These are phyloP conservation scores for Liquidambar formosana DNA, from an alignment of 164 flowering plant genomes.

Conservation along the genomic window DNA sequence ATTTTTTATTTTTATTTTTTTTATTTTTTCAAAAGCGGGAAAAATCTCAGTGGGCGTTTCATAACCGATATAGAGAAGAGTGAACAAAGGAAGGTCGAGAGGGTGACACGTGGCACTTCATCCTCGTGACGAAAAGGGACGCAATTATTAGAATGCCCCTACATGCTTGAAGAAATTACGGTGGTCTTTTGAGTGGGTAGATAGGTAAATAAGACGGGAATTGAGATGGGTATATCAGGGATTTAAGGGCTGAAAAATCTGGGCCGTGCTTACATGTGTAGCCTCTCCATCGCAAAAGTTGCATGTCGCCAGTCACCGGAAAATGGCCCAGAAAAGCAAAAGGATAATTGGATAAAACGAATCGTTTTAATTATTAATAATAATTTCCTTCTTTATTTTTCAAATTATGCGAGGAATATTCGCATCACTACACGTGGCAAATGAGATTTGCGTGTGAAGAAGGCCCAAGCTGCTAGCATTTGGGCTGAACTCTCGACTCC, in stretches of 20 bases:
- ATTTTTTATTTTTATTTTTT: constrained; percentile 3
- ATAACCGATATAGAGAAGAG: background rate
- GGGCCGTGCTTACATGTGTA: background rate
- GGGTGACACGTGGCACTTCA: constrained; percentile 44
- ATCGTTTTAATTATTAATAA: background rate
- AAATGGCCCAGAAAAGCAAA: background rate
- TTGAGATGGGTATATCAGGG: background rate
- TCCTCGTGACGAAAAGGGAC: constrained; percentile 19
- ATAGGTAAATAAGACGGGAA: background rate
- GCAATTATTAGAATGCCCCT: constrained; percentile 11
- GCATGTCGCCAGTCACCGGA: too few relatives aligned
- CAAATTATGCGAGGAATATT: background rate
- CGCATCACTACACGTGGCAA: background rate
- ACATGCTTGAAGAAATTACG: background rate
- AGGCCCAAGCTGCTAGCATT: too few relatives aligned
- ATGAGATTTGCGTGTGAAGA: background rate
- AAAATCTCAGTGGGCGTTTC: constrained; percentile 17
- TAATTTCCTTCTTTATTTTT: background rate
- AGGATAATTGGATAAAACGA: background rate
- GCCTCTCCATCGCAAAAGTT: background rate
- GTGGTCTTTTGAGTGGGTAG: background rate
- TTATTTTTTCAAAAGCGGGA: constrained; percentile 25
- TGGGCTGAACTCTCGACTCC: too few relatives aligned
- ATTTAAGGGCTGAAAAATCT: background rate
- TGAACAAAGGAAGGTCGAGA: constrained; percentile 24